Evolutionary conservation across 2,329 filamentous ascomycete genomes (phyloP).

Genomic region (Penicillium occitanis): DNA sequence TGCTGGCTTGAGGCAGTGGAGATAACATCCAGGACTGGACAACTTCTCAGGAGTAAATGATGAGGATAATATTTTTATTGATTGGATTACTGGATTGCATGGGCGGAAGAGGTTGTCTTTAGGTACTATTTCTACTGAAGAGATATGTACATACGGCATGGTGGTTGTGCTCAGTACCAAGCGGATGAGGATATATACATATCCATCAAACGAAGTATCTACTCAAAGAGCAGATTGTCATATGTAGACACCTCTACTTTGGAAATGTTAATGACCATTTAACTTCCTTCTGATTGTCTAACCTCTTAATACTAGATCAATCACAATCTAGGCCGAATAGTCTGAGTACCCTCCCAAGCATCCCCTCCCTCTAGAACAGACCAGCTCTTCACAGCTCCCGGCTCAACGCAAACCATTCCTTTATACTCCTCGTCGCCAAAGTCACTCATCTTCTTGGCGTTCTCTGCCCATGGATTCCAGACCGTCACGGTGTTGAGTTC

Average conservation of each 20-base stretch:
- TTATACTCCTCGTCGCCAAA: conserved; percentile 87
- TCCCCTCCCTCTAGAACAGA: conserved; percentile 79
- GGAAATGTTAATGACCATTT: neutral
- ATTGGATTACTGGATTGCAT: neutral
- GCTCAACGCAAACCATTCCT: conserved; percentile 93
- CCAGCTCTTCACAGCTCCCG: conserved; percentile 79
- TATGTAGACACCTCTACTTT: neutral
- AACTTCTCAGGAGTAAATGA: no score
- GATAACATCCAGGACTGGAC: neutral
- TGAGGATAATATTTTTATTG: neutral
- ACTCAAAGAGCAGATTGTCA: no score
- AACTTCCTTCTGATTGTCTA: neutral
- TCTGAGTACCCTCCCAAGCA: conserved; percentile 64
- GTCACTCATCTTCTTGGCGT: conserved; percentile 77
- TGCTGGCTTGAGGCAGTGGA: neutral
- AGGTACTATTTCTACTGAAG: no score
- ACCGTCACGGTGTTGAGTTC: conserved; percentile 86
- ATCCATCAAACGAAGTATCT: no score
- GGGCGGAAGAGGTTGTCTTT: no score
- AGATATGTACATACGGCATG: neutral
- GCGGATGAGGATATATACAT: no score
- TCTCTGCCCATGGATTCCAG: conserved; percentile 95
- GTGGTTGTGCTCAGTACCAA: neutral
- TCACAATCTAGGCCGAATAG: conserved; percentile 45
- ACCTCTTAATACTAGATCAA: neutral